Base-by-base conservation (phyloP, 2,329 filamentous ascomycete species). In the Zymoseptoria brevis region DNA sequence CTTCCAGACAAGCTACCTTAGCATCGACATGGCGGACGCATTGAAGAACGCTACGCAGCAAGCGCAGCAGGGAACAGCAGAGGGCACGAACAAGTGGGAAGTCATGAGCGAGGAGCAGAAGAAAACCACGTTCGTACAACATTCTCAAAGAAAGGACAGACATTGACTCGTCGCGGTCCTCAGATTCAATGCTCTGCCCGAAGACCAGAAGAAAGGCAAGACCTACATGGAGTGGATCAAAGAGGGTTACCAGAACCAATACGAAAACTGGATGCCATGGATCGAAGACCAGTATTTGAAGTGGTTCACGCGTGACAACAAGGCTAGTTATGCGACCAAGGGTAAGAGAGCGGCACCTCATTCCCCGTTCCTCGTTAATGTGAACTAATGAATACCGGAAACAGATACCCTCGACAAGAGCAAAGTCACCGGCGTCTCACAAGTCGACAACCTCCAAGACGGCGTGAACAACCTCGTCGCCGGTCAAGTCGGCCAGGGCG, bases 251-350 rank as follows among this genome's bases (percentile, higher is more conserved):
- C 85, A 88, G 75, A 75, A 81, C 57, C 84, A 89, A 72, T 89
- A 90, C 74, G 86, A 90, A 70, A 80, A 75, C 67, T 90, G 87
- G 87, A 81, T 89, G 71, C 87, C 87, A 0, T 90, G 87, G 87
- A 76, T 89, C 58, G 87, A 90, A 73, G 87, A 90, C 72, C 73
- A 84, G 60, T 89, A 88, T 71, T 80, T 90, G 26, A 79, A 80
- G 56, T 89, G 83, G 79, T 89, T 89, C 73, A 88, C 86, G 67
- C 87, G 86, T 63, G 86, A 89, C 70, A 90, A 90, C 79, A 89
- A 90, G 75, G 82, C 86, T 4, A 86, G 82, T 70, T 90, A 90
- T 68, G 78, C 83, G 5, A 80, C 86, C 1, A 89, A 87, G 74
- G 81, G 87, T 88, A 72, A 35, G 76, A 72, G 22, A 29, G 9